These are phyloP conservation scores for Inga leiocalycina DNA, from an alignment of 306 rosid genomes.

Conservation along the genomic window DNA sequence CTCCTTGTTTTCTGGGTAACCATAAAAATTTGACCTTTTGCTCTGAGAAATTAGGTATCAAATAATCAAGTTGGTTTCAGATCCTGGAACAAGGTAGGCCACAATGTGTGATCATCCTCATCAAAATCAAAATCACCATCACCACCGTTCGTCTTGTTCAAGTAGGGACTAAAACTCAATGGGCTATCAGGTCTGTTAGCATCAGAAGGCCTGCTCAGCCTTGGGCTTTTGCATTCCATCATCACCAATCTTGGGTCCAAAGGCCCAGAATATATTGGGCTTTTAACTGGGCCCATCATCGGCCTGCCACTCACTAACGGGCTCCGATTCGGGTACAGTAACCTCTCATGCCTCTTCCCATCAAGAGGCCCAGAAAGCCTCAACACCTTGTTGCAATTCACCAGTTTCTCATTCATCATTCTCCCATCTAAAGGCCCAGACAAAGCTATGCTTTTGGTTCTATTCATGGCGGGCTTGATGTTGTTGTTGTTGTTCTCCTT, in stretches of 20 bases:
- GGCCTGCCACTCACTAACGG: constrained; percentile 36
- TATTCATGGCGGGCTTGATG: constrained; percentile 22
- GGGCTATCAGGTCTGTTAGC: constrained; percentile 44
- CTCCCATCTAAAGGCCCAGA: constrained; percentile 87
- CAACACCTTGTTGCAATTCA: constrained; percentile 13
- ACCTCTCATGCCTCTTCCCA: constrained; percentile 49
- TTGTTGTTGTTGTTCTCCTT: constrained; percentile 30
- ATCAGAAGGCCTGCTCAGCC: constrained; percentile 29
- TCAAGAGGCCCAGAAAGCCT: constrained; percentile 82
- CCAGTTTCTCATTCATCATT: constrained; percentile 25
- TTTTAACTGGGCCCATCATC: constrained; percentile 30
- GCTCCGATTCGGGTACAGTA: constrained; percentile 43
- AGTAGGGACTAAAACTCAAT: constrained; percentile 38
- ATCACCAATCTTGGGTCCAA: constrained; percentile 39
- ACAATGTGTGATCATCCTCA: constrained; percentile 62
- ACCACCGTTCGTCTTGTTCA: constrained; percentile 30
- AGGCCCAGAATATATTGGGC: constrained; percentile 49
- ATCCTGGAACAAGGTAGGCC: constrained; percentile 81
- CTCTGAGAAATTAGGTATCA: background rate
- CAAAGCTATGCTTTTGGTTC: constrained; percentile 47
- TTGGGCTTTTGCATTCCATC: constrained; percentile 13
- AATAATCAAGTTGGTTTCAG: constrained; percentile 72
- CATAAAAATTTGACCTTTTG: background rate
- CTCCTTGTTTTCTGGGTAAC: too few species aligned
- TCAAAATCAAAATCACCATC: constrained; percentile 38